Percentiles rank a stretch among this genome's conserved stretches.
Conservation (phyloP, 2,329 filamentous ascomycete species). For the Diplodia scrobiculata region DNA sequence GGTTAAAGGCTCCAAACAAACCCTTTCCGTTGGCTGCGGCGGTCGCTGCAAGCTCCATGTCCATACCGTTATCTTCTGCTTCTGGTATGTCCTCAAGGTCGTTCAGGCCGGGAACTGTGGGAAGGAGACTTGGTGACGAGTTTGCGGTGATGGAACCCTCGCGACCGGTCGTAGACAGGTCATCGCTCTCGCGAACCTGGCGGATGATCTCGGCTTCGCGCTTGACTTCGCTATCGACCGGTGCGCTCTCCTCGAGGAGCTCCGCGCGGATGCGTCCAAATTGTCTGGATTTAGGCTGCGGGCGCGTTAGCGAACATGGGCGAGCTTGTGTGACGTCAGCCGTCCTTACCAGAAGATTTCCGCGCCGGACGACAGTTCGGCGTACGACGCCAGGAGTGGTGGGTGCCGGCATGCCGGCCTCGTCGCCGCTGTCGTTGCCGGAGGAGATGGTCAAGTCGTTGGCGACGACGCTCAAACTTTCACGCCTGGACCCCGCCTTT, state of each 20-base stretch:
- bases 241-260: constrained; percentile 81
- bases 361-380: constrained; percentile 78
- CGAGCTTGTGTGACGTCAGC: neutral
- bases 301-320: constrained; percentile 1
- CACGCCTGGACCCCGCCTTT: constrained; percentile 64
- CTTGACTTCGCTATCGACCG: constrained; percentile 83
- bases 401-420: constrained; percentile 52
- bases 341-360: constrained; percentile 76
- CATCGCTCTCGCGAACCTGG: constrained; percentile 78
- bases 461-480: constrained; percentile 88
- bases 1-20: constrained; percentile 70
- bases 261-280: constrained; percentile 92
- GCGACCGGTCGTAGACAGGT: neutral
- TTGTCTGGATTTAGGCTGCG: constrained; percentile 88
- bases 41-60: constrained; percentile 36
- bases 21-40: constrained; percentile 44
- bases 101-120: constrained; percentile 60
- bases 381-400: constrained; percentile 74
- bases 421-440: constrained; percentile 78
- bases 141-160: constrained; percentile 57
- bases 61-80: constrained; percentile 69
- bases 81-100: constrained; percentile 69
- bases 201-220: constrained; percentile 94
- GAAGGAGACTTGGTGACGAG: constrained; percentile 67
- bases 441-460: constrained; percentile 81